Evolutionary conservation across 202 grass and related monocot species (phyloP), one percentile per base, ranked within the genome.

Genomic region (Setaria viridis): DNA sequence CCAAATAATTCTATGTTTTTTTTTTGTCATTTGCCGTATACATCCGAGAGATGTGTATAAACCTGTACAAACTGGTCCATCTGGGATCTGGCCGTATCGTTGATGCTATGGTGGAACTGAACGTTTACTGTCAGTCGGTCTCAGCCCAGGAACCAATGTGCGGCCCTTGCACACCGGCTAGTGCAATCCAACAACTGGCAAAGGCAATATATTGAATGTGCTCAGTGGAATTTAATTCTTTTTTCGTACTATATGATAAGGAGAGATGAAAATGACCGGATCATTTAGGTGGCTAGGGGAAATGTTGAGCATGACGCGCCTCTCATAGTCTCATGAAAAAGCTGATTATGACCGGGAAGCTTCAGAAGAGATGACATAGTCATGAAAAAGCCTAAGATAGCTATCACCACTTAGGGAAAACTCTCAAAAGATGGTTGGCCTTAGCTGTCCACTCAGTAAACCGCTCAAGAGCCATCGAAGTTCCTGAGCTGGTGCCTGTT

Each of bases 391-490:
- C 33, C 54, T 21, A 12, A 20, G 20, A 73, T 54, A 86, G 67
- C 68, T 46, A 65, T 51, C 45, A 53, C 29, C 62, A 72, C 58
- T 25, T 35, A 14, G 45, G 9, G n/a, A 7, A 49, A 43, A 54
- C 33, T 17, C n/a, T 72, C 45, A 80, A 64, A 80, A 56, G n/a
- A 55, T 34, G 67, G 77, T 32, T 63, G 55, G 41, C 45, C 34
- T 68, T 43, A 55, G 67, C 46, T 86, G 46, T 74, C 67, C 68
- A 34, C 68, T 35, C 25, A 70, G 47, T 21, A 74, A 85, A 78
- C 34, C 74, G 21, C 42, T 21, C 15, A 75, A 75, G 14, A 19
- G 11, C 29, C 8, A 34, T 71, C 75, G 13, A 62, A 62, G 62
- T 64, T 53, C n/a, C 6, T 85, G 41, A 70, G 83, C 11, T 49